phyloP scores from a whole-genome alignment of 306 rosid species.

The Ormosia semicastrata region DNA sequence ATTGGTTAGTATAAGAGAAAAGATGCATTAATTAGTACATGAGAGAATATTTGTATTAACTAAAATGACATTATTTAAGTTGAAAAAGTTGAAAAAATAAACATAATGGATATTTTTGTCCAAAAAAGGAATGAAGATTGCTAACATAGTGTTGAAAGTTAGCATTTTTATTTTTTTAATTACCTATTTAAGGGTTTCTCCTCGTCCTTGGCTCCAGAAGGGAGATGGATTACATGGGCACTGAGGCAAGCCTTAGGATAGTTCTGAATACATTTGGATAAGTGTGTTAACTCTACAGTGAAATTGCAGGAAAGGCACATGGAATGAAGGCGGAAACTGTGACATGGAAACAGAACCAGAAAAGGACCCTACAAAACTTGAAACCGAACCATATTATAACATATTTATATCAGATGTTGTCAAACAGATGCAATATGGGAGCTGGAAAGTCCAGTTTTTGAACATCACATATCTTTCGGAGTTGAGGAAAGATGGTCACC shows the following conservation, averaged over 20 bases:
- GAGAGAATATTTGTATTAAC: too few species aligned
- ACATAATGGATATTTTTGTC: too few species aligned
- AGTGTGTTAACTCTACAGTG: constrained; percentile 19
- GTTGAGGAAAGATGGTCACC: constrained; percentile 87
- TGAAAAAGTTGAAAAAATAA: too few species aligned
- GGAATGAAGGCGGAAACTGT: constrained; percentile 75
- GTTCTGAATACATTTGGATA: not conserved
- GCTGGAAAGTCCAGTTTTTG: constrained; percentile 57
- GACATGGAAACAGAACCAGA: constrained; percentile 57
- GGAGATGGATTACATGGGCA: not conserved
- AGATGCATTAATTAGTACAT: too few species aligned
- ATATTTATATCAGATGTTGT: constrained; percentile 52
- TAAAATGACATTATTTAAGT: too few species aligned
- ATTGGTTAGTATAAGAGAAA: too few species aligned
- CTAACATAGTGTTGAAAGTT: too few species aligned
- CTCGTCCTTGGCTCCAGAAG: not conserved
- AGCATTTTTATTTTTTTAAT: not conserved
- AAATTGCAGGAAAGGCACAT: constrained; percentile 77
- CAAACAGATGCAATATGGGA: constrained; percentile 61
- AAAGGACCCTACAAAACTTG: constrained; percentile 44
- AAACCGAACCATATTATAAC: constrained; percentile 62
- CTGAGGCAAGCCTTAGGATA: not conserved
- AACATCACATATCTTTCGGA: constrained; percentile 88
- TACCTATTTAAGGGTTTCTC: not conserved
- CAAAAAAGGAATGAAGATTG: too few species aligned